Evolutionary conservation across 129 eudicot species (phyloP), one percentile per base, ranked within the genome.

Genomic region (Pulicaria dysenterica): DNA sequence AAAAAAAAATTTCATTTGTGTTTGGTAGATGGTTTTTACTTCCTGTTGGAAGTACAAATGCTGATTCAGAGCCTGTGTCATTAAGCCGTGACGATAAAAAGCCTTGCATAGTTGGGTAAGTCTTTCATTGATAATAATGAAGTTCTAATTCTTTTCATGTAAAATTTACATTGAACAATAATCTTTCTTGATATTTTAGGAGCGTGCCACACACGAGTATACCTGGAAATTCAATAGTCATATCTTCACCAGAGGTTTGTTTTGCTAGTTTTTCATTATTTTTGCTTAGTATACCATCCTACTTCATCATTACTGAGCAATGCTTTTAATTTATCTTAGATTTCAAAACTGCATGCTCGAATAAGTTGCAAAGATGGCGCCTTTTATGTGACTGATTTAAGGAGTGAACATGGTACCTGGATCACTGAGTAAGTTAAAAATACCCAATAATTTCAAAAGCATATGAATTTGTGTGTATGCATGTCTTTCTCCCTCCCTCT

Each of bases 381-480:
- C 72, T 94, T 87, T 81, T 90, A 48, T 57, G 69, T 94, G 67
- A 94, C 97, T 13, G 98, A 94, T 79, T 84, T 94, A 61, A 86
- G 85, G 64, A 94, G 97, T 67, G 89, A 94, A 76, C 83, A 87
- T 77, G 98, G 97, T 47, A 94, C 97, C 79, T 94, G 82, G 83
- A 79, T 90, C 57, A 78, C 86, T 0, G 96, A 94, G 98, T 94
- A 90, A 83, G 96, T 87, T 5, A 6, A 11, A 16, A 19, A 39
- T 15, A 51, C 3, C 5, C 44, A 8, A 7, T 34, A 49, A 12
- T 73, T 4, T 62, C 36, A 8, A 6, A 36, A 9, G 7, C 31
- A 14, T 68, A 15, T 10, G 50, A 19, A 42, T 5, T 3, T 69
- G 50, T 69, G n/a, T 16, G 14, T 4, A 41, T 8, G 13, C 49